These are phyloP conservation scores for Phoenix roebelenii DNA, from an alignment of 176 grass and related monocot genomes.

Conservation along the genomic window DNA sequence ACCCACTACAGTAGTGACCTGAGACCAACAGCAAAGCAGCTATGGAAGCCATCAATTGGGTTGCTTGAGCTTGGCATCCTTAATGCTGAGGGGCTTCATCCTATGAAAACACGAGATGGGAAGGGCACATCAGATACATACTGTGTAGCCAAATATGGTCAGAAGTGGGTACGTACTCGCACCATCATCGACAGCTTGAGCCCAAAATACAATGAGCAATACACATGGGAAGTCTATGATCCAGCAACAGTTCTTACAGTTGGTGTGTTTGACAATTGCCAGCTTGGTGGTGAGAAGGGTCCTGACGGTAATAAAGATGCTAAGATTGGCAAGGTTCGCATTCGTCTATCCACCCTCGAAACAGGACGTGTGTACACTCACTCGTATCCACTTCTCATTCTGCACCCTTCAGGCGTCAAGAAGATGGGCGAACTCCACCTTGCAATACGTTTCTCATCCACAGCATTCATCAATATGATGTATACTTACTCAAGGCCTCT, in stretches of 20 bases:
- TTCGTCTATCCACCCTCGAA: slow-evolving; percentile 93
- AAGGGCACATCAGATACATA: slow-evolving; percentile 92
- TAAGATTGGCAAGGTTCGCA: slow-evolving; percentile 83
- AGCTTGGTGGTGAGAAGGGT: slow-evolving; percentile 59
- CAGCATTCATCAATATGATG: slow-evolving; percentile 79
- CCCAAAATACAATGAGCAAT: slow-evolving; percentile 91
- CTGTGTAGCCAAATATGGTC: slow-evolving; percentile 96
- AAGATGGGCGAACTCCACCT: slow-evolving; percentile 97
- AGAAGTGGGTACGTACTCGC: slow-evolving; percentile 86
- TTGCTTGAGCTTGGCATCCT: slow-evolving; percentile 93
- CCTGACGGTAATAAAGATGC: slow-evolving; percentile 46
- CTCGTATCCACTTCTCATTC: slow-evolving; percentile 75
- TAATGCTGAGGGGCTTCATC: slow-evolving; percentile 66
- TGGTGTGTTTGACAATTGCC: slow-evolving; percentile 94
- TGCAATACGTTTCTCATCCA: slow-evolving; percentile 81
- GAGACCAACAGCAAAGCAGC: slow-evolving; percentile 89
- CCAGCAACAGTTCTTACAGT: slow-evolving; percentile 76
- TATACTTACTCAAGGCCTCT: slow-evolving; percentile 69
- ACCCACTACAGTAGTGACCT: slow-evolving; percentile 95
- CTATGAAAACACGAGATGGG: slow-evolving; percentile 88
- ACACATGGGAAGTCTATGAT: slow-evolving; percentile 98
- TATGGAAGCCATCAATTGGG: slow-evolving; percentile 92
- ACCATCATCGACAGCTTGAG: slow-evolving; percentile 71
- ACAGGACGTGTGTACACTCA: slow-evolving; percentile 93
- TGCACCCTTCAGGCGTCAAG: slow-evolving; percentile 87